phyloP scores from a whole-genome alignment of 116 monocot genomes.

The Phalaenopsis hybrid region DNA sequence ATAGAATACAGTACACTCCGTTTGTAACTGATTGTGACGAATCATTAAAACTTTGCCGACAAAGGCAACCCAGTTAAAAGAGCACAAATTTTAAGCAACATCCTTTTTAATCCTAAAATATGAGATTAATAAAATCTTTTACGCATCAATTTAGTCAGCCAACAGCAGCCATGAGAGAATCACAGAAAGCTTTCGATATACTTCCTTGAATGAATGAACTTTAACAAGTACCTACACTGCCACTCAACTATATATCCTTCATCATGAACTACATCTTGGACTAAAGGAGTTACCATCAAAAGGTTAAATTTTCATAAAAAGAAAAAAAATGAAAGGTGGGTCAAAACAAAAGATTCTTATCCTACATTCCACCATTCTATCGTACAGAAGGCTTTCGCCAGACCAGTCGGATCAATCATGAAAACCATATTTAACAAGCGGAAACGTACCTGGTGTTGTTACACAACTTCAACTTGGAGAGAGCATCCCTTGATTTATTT shows the following conservation, averaged over 20 bases:
- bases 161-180: neutral
- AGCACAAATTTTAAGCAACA: neutral
- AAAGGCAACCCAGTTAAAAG: neutral
- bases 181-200: neutral
- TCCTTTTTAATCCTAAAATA: neutral
- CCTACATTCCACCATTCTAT: slow-evolving; percentile 8
- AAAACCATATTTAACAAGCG: neutral
- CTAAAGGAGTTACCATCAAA: neutral
- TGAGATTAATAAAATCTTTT: neutral
- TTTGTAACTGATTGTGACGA: neutral
- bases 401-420: neutral
- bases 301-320: neutral
- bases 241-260: slow-evolving; percentile 4
- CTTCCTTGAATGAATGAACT: slow-evolving; percentile 8
- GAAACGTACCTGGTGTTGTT: slow-evolving; percentile 40
- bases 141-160: neutral
- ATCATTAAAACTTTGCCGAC: neutral
- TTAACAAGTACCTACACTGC: neutral
- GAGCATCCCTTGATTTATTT: slow-evolving; percentile 51
- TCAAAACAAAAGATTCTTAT: neutral
- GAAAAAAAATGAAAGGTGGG: neutral
- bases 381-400: neutral
- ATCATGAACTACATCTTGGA: slow-evolving; percentile 6
- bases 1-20: too few relatives aligned
- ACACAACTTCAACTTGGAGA: slow-evolving; percentile 60